phyloP scores from a whole-genome alignment of 2,329 filamentous ascomycete species.

The Diaporthe eres region DNA sequence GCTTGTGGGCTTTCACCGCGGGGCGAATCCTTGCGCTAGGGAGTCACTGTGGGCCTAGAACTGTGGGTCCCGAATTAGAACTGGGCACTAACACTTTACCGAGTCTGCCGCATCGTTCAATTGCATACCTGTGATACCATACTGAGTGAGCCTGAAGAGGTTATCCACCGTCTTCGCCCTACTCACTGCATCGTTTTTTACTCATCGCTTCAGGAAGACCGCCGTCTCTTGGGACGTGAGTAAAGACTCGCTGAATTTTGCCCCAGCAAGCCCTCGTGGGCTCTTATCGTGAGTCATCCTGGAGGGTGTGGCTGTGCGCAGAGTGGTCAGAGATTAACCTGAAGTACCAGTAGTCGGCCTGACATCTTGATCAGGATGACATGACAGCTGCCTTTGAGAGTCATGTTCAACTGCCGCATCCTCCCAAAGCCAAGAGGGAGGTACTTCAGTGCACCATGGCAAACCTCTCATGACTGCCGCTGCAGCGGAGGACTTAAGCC shows the following conservation, averaged over 20 bases:
- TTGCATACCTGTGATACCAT: conserved; percentile 16
- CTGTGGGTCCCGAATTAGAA: conserved; percentile 9
- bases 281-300: conserved; percentile 7
- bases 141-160: neutral
- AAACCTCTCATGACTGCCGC: neutral
- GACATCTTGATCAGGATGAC: conserved; percentile 21
- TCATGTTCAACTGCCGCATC: conserved; percentile 36
- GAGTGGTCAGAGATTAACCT: conserved; percentile 3
- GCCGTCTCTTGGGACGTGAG: conserved; percentile 3
- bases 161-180: neutral
- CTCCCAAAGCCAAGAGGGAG: conserved; percentile 9
- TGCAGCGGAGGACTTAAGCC: conserved; percentile 28
- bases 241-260: neutral
- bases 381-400: conserved; percentile 10
- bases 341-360: neutral
- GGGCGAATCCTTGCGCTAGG: conserved; percentile 34
- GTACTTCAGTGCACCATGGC: conserved; percentile 3
- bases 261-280: neutral
- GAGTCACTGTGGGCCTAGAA: conserved; percentile 15
- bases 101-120: neutral
- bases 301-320: neutral
- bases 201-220: neutral
- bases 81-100: conserved; percentile 14
- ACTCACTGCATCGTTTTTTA: conserved; percentile 3
- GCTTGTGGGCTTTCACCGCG: conserved; percentile 36